Conservation (phyloP, 2,329 filamentous ascomycete genomes). For the Phaeosphaeriaceae sp. region DNA sequence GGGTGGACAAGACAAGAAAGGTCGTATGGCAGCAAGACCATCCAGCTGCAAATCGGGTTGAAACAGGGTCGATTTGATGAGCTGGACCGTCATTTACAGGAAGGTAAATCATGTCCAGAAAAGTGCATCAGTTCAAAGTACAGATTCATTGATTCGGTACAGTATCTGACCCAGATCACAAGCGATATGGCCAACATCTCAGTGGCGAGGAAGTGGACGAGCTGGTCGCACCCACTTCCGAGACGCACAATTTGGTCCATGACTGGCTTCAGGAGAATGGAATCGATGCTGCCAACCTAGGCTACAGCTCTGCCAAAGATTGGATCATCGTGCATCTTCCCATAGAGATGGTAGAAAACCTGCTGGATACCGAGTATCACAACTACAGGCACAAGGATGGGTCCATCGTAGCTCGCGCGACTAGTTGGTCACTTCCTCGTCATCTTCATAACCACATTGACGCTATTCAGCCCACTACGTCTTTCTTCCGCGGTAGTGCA, state of each 20-base stretch:
- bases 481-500: constrained; percentile 55
- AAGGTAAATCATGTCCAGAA: constrained; percentile 48
- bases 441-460: constrained; percentile 67
- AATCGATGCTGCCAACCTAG: constrained; percentile 54
- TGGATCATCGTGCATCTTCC: constrained; percentile 65
- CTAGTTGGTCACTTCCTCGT: constrained; percentile 65
- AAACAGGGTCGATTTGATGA: constrained; percentile 65
- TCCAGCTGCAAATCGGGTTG: constrained; percentile 66
- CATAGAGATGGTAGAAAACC: constrained; percentile 59
- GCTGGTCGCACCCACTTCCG: constrained; percentile 61
- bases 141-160: background rate
- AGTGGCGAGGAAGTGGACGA: constrained; percentile 61
- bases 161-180: constrained; percentile 55
- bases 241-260: constrained; percentile 61
- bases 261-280: constrained; percentile 65
- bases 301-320: constrained; percentile 63
- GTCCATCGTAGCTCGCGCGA: constrained; percentile 59
- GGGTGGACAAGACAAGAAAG: constrained; percentile 59
- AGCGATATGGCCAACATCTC: constrained; percentile 64
- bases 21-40: constrained; percentile 57
- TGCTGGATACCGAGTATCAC: constrained; percentile 60
- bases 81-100: constrained; percentile 63
- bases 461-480: constrained; percentile 67
- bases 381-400: constrained; percentile 65
- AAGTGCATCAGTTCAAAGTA: background rate